phyloP scores from a whole-genome alignment of 2,329 filamentous ascomycete species.

The Botrytis sinoallii region DNA sequence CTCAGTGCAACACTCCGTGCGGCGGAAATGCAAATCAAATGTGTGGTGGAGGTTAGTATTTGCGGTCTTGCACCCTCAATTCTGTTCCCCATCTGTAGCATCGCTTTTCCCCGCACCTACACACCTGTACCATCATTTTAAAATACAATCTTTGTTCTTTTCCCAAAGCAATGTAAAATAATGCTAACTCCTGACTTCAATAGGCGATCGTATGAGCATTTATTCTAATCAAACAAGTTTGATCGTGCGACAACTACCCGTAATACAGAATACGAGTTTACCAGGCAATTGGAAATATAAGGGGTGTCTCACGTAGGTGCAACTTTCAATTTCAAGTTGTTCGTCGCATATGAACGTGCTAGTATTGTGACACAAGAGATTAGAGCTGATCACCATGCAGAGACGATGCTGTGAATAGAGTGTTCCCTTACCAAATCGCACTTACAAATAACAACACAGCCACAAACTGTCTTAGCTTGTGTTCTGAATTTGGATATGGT shows the following conservation, averaged over 20 bases:
- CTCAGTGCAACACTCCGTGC: slow-evolving; percentile 35
- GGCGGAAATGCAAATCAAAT: slow-evolving; percentile 32
- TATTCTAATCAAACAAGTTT: slow-evolving; percentile 28
- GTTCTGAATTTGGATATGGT: slow-evolving; percentile 31
- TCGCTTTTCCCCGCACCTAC: no score
- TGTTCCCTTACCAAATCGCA: slow-evolving; percentile 29
- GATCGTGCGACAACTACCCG: slow-evolving; percentile 22
- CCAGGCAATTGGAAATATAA: slow-evolving; percentile 29
- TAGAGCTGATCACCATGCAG: slow-evolving; percentile 9
- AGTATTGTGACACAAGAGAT: not conserved
- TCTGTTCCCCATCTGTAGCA: not conserved
- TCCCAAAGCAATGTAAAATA: not conserved
- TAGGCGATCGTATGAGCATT: slow-evolving; percentile 30
- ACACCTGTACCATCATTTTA: not conserved
- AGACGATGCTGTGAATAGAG: slow-evolving; percentile 23
- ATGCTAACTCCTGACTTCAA: not conserved
- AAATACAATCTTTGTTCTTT: not conserved
- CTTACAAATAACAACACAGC: slow-evolving; percentile 26
- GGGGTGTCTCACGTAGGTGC: slow-evolving; percentile 34
- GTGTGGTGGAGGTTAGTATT: not conserved
- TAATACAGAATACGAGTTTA: slow-evolving; percentile 23
- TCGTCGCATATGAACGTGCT: not conserved
- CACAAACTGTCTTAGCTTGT: slow-evolving; percentile 28
- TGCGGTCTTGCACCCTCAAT: not conserved
- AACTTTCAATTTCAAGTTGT: not conserved